A percentile compares a stretch with the other conserved stretches of the same genome.
These are phyloP conservation scores for Cerioporus squamosus DNA, from an alignment of 1,284 basidiomycete genomes.

Conservation along the genomic window DNA sequence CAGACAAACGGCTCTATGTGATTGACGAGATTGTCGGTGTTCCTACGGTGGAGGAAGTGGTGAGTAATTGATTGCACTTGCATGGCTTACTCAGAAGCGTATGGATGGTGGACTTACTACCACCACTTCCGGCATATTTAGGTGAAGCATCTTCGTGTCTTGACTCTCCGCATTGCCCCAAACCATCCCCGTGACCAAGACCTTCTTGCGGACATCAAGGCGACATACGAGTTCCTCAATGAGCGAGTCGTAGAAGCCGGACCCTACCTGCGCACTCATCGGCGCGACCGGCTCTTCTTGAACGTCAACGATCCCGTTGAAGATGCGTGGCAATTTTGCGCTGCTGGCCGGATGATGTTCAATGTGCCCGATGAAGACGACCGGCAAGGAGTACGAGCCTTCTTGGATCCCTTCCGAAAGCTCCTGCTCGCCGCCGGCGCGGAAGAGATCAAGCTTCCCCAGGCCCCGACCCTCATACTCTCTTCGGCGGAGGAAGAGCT, in stretches of 20 bases:
- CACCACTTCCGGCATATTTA: constrained; percentile 14
- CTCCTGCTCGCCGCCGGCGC: constrained; percentile 40
- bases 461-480: constrained; percentile 4
- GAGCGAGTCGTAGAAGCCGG: constrained; percentile 26
- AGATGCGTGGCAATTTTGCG: constrained; percentile 37
- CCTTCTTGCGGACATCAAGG: constrained; percentile 37
- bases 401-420: constrained; percentile 35
- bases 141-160: constrained; percentile 42
- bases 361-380: constrained; percentile 34
- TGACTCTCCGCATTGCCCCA: constrained; percentile 33
- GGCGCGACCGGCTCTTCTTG: constrained; percentile 37
- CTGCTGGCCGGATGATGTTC: constrained; percentile 39
- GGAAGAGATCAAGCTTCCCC: constrained; percentile 27
- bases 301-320: constrained; percentile 40
- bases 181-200: constrained; percentile 26
- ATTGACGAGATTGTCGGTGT: constrained; percentile 41
- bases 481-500: constrained; percentile 24
- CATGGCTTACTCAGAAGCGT: not conserved
- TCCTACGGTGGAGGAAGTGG: constrained; percentile 46
- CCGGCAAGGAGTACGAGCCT: constrained; percentile 32
- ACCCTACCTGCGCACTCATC: not conserved
- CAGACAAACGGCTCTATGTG: constrained; percentile 34
- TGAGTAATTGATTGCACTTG: constrained; percentile 29
- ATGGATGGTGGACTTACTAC: not conserved
- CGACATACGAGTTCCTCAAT: constrained; percentile 45